Base-by-base conservation (phyloP, 192 early-diverging fungal species). In the Mortierella antarctica region DNA sequence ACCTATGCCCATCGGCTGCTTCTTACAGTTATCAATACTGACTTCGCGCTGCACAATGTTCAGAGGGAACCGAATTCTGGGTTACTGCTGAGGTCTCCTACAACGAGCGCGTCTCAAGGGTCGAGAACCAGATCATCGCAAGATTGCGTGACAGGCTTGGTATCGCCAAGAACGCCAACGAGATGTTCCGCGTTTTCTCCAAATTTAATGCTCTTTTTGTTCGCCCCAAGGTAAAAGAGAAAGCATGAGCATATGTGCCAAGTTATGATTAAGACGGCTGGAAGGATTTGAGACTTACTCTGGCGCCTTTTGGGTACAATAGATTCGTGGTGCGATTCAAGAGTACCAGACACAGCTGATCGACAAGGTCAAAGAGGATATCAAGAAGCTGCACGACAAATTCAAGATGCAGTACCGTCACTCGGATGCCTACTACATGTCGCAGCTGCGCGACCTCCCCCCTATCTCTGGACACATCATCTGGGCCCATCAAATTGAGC, bases 141-240 rank as follows among this genome's bases (percentile, higher is more conserved):
- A 89, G 91, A 18, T 69, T 82, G 46, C 92, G 97, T 21, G 98
- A 99, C 85, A 88, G 96, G 21, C 89, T 99, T 46, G 98, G 96
- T 21, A 96, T 93, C 10, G 95, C 95, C 58, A 95, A 95, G 83
- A 99, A 95, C 77, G 98, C 98, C 5, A 96, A 94, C 57, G 98
- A 99, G 77, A 99, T 99, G 98, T 99, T 99, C 86, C 91, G 97
- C 15, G 96, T 99, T 21, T 99, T 99, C 79, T 97, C 96, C 50
- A 99, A 99, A 79, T 99, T 99, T 91, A 99, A 99, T 78, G 97
- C 98, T 4, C 90, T 99, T 50, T 99, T 99, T 85, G 95, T 99
- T 46, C 88, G 98, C 58, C 98, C 97, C 71, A 99, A 99, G 79
- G 86, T 85, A 84, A 57, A n/a, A 7, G 8, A 53, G 49, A 3